Evolutionary conservation across 106 monocot species (phyloP), one percentile per base, ranked within the genome.

Genomic region (Cymbidium sinense): DNA sequence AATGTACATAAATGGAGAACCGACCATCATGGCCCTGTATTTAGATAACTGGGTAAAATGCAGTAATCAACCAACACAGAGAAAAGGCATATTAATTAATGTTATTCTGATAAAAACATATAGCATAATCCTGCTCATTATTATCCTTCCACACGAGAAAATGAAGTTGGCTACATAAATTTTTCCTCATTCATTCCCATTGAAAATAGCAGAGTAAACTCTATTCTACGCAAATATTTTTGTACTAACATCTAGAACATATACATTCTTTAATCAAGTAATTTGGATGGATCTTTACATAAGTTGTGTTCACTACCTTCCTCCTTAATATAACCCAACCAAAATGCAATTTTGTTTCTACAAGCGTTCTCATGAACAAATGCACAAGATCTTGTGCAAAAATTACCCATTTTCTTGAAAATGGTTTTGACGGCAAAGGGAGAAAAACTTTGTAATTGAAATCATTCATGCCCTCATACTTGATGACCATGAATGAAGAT

Each of bases 1-100:
- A 92, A 83, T 99, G 98, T 65, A 99, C 83, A 85, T 99, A 99
- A 75, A 99, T 90, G 43, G 98, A 92, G 74, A 81, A 99, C 81
- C 88, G 89, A 67, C 69, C 98, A 75, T 92, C 94, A 87, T 94
- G 87, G 5, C 94, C 98, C 98, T 99, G 82, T 36, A 73, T 62
- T 55, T 34, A 34, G 13, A 43, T 12, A 44, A 25, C 25, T 17
- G 1, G 27, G 25, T 34, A 74, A 43, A 74, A 36, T 28, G 7
- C 27, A 67, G 36, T 9, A 39, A 71, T 37, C 21, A 37, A 36
- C 34, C 5, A 71, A 37, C 21, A 71, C 3, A n/a, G 15, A 13
- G 23, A 67, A 15, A 67, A 33, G 67, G 13, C 31, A 67, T 33
- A 61, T 31, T 67, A 67, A 67, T 31, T 67, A 30, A 67, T 30